Base-by-base conservation (phyloP, 768 basidiomycete genomes). In the Filobasidium wieringae region DNA sequence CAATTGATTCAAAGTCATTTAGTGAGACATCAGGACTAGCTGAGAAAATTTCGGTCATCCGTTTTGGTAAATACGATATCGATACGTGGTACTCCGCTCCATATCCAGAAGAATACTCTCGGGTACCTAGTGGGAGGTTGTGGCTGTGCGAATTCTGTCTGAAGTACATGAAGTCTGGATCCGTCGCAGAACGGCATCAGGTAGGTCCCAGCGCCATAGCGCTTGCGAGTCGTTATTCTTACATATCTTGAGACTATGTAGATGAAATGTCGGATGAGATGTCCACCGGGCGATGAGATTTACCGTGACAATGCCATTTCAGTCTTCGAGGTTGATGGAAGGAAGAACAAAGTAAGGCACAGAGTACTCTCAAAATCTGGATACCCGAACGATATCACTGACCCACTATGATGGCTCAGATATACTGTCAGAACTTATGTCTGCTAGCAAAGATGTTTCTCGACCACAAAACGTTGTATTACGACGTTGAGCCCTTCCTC, bases 41-140 rank as follows among this genome's bases (percentile, higher is more conserved):
- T n/a, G 66, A 73, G 51, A 72, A 71, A 63, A 95, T 93, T 78
- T 85, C 83, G 55, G 82, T 80, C 55, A 90, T 96, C 62, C 83
- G 90, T 29, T 92, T 96, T 66, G 92, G 92, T 27, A 79, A 81
- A 56, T 92, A 79, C 70, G 91, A 97, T 67, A 89, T 97, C 69
- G 84, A 89, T 71, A 97, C 95, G 2, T 99, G 95, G 95, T 97
- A 89, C 72, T 90, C 95, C 70, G 95, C 95, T 24, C 95, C 95
- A 6, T 97, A 96, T 71, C 93, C 95, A 0, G 93, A 97, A 70
- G 95, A 99, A 72, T 97, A 95, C 72, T 83, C 88, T 39, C 82
- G 82, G 55, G 85, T 92, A 56, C 87, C 90, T 22, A 90, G 96
- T 64, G 91, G 93, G 17, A 78, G 84, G 54, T 75, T 99, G 58